Conservation (phyloP, 1,284 basidiomycete genomes). For the Pseudozyma sp. region DNA sequence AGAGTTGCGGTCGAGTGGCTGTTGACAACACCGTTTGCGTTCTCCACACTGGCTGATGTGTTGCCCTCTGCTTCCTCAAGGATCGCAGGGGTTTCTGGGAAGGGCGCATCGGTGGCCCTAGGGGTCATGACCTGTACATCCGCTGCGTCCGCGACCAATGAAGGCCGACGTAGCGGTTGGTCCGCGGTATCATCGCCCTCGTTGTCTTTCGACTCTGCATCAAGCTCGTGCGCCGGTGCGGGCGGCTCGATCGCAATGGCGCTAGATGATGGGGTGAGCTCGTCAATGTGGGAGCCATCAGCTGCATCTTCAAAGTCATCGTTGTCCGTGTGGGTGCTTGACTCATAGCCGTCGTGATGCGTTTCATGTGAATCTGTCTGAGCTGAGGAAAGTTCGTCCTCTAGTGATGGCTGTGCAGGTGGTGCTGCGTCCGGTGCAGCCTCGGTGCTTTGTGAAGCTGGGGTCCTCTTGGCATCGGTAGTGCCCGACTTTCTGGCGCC, state of each 20-base stretch:
- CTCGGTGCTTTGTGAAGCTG: conserved; percentile 1
- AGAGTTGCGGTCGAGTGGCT: conserved; percentile 37
- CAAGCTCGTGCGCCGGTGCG: background rate
- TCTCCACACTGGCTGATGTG: background rate
- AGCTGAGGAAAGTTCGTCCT: conserved; percentile 26
- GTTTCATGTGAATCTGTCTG: conserved; percentile 6
- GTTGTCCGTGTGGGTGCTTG: conserved; percentile 44
- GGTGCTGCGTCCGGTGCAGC: conserved; percentile 2
- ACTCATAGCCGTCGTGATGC: conserved; percentile 32
- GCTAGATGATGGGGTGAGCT: conserved; percentile 28
- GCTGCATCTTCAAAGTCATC: conserved; percentile 52
- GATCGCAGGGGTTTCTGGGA: conserved; percentile 1
- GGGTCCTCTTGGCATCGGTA: conserved; percentile 5
- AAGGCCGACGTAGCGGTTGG: conserved; percentile 4
- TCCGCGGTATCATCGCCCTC: conserved; percentile 15
- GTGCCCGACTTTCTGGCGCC: conserved; percentile 18
- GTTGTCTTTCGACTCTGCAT: background rate
- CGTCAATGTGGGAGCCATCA: conserved; percentile 34
- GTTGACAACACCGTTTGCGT: conserved; percentile 3
- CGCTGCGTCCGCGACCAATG: conserved; percentile 9
- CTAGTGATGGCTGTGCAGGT: conserved; percentile 20
- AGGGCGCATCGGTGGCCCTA: conserved; percentile 14
- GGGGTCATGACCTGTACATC: conserved; percentile 18
- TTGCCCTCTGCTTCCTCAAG: background rate
- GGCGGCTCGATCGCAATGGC: conserved; percentile 13